A percentile compares a stretch with the other conserved stretches of the same genome.
phyloP scores from a whole-genome alignment of 176 grass and related monocot genomes.

The Guadua angustifolia region DNA sequence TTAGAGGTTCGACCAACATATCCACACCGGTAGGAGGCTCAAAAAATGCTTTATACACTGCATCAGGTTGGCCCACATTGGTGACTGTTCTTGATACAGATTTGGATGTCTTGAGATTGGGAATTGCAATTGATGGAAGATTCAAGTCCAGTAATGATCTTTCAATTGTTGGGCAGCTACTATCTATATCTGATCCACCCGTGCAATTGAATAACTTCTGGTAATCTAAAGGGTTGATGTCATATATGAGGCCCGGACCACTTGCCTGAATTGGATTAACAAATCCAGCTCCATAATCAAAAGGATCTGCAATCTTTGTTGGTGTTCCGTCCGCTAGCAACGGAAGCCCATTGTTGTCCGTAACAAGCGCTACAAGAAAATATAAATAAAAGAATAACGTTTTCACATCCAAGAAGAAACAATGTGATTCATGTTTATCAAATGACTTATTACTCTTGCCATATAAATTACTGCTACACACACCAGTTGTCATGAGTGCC shows the following conservation, averaged over 20 bases:
- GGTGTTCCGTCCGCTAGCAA: conserved; percentile 48
- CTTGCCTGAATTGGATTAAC: conserved; percentile 44
- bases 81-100: conserved; percentile 52
- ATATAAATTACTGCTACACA: not conserved
- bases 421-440: not conserved
- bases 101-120: conserved; percentile 47
- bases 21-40: conserved; percentile 49
- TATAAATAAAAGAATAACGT: too few relatives aligned
- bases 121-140: conserved; percentile 58
- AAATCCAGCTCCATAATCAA: conserved; percentile 74
- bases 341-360: conserved; percentile 40
- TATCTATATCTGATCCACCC: not conserved
- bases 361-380: conserved; percentile 39
- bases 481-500: conserved; percentile 67
- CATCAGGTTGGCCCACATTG: conserved; percentile 56
- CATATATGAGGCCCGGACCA: conserved; percentile 67
- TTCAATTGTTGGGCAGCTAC: not conserved
- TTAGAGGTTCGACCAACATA: conserved; percentile 45
- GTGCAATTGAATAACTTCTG: conserved; percentile 46
- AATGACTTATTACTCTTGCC: not conserved
- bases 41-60: conserved; percentile 41
- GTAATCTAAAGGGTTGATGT: conserved; percentile 58
- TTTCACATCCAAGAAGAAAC: too few relatives aligned
- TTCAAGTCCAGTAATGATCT: conserved; percentile 48
- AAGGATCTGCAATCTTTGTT: conserved; percentile 63